Evolutionary conservation across 306 rosid genomes (phyloP).

Genomic region (Ammopiptanthus mongolicus): DNA sequence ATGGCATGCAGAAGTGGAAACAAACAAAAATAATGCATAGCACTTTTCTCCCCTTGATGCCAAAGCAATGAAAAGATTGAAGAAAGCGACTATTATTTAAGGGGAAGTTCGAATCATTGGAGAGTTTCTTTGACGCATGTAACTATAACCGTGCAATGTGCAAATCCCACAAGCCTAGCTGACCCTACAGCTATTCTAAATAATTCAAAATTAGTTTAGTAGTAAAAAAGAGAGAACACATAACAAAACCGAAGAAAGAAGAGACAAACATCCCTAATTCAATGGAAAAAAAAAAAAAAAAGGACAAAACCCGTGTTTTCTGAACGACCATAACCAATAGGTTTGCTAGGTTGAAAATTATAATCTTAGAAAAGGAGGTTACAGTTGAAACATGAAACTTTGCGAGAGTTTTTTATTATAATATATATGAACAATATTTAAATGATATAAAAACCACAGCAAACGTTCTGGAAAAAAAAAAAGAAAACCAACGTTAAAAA

Average conservation of each 20-base stretch:
- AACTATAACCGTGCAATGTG: slow-evolving; percentile 35
- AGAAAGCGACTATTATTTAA: not conserved
- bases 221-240: not conserved
- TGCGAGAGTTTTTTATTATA: no score
- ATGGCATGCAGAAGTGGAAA: slow-evolving; percentile 12
- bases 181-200: slow-evolving; percentile 6
- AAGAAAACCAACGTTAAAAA: no score
- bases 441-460: not conserved
- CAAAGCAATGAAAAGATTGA: slow-evolving; percentile 8
- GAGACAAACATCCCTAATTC: slow-evolving; percentile 14
- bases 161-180: slow-evolving; percentile 27
- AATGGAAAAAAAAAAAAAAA: slow-evolving; percentile 6
- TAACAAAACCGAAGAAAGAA: not conserved
- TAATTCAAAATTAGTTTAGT: not conserved
- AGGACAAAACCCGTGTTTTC: slow-evolving; percentile 38
- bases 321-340: slow-evolving; percentile 21
- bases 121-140: slow-evolving; percentile 18
- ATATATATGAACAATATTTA: no score
- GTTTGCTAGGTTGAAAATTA: not conserved
- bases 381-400: not conserved
- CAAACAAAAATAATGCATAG: slow-evolving; percentile 15
- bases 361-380: not conserved
- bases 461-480: not conserved
- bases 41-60: not conserved
- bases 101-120: slow-evolving; percentile 8